phyloP scores from a whole-genome alignment of 2,329 filamentous ascomycete genomes.

The Botrytis tulipae region DNA sequence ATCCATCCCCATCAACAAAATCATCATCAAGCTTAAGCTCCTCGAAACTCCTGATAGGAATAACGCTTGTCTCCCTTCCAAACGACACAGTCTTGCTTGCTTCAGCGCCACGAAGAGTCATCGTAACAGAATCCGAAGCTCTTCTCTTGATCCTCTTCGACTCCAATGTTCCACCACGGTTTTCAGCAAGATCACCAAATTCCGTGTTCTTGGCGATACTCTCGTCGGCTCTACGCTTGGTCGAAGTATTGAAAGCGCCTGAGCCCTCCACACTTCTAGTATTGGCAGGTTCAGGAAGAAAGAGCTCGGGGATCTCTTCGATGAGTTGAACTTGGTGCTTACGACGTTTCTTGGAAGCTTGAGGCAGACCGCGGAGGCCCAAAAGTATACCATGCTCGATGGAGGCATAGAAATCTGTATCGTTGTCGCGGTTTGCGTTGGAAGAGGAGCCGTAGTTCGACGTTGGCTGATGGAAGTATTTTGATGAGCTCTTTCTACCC shows the following conservation, averaged over 20 bases:
- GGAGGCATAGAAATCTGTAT: neutral
- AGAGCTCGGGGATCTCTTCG: neutral
- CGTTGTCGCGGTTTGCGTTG: neutral
- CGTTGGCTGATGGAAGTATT: neutral
- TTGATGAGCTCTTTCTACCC: constrained; percentile 1
- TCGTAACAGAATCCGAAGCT: neutral
- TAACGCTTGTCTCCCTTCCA: neutral
- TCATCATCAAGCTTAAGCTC: neutral
- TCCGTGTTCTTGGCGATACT: neutral
- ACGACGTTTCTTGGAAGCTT: too few relatives aligned
- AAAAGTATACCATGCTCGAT: neutral
- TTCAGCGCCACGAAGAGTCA: too few relatives aligned
- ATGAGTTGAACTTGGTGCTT: neutral
- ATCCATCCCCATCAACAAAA: too few relatives aligned
- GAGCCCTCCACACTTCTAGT: neutral
- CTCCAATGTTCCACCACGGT: neutral
- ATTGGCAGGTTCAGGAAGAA: neutral
- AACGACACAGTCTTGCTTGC: neutral
- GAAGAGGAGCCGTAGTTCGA: too few relatives aligned
- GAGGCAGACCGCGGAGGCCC: neutral
- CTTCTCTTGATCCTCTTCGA: neutral
- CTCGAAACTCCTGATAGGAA: neutral
- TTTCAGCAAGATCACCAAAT: neutral
- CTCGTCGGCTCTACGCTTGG: neutral
- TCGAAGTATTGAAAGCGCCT: neutral